Conservation (phyloP, 108 stramenopile genomes). For the Cyclotella atomus region DNA sequence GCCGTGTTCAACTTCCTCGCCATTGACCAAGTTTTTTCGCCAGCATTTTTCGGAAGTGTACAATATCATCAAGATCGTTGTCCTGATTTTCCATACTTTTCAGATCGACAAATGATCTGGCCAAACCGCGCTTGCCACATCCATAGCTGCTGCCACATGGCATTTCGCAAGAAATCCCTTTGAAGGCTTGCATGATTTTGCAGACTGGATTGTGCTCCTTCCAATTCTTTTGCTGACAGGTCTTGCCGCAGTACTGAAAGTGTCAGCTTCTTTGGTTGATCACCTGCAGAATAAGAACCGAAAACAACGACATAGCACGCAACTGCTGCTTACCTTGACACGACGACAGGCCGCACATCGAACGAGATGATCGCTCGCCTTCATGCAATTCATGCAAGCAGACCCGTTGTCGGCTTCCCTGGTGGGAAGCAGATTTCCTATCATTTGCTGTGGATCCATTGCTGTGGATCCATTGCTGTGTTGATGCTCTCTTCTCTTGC, state of each 20-base stretch:
- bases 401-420: slow-evolving; percentile 7
- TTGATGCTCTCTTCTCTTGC: too few species aligned
- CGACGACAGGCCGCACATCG: slow-evolving; percentile 1
- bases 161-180: neutral
- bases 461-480: too few species aligned
- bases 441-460: slow-evolving; percentile 10
- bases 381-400: slow-evolving; percentile 3
- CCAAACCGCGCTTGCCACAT: neutral
- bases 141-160: neutral
- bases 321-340: neutral
- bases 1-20: neutral
- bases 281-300: too few species aligned
- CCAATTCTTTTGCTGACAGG: slow-evolving; percentile 4
- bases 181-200: slow-evolving; percentile 1
- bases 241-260: slow-evolving; percentile 7
- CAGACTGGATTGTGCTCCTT: slow-evolving; percentile 10
- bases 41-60: neutral
- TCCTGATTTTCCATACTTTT: neutral
- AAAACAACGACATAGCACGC: neutral
- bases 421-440: neutral
- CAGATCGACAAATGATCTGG: neutral
- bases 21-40: neutral
- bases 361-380: neutral
- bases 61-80: neutral
- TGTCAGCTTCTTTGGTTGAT: too few species aligned